Evolutionary conservation across 139 green algal species (phyloP).

Genomic region (Chlorella sp.): DNA sequence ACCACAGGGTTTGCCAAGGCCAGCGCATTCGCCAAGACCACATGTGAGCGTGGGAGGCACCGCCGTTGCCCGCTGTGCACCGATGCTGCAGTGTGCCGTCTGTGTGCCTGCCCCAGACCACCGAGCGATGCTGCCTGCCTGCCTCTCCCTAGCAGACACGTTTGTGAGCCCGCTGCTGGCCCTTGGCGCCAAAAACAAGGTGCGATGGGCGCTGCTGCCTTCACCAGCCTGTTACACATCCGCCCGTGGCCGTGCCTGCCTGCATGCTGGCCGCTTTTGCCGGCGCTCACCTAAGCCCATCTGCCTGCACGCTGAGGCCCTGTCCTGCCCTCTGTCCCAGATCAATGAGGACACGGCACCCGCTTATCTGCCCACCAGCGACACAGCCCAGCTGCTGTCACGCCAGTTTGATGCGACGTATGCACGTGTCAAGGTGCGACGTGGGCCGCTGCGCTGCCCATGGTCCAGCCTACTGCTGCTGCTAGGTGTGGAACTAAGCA

Average conservation of each 20-base stretch:
- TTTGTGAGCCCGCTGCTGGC: conserved; percentile 65
- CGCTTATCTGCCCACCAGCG: conserved; percentile 20
- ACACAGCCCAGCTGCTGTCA: conserved; percentile 47
- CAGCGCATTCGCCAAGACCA: conserved; percentile 18
- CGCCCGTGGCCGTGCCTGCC: neutral
- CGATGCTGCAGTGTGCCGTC: no score
- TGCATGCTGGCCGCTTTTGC: neutral
- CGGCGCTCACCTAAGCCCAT: neutral
- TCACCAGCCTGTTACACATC: no score
- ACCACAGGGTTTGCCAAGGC: conserved; percentile 35
- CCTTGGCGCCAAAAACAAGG: conserved; percentile 26
- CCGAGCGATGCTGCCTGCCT: no score
- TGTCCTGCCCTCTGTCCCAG: neutral
- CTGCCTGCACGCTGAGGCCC: neutral
- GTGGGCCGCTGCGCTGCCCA: neutral
- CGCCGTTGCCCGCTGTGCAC: no score
- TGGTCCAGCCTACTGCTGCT: no score
- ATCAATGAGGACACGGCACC: conserved; percentile 40
- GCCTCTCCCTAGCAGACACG: conserved; percentile 5
- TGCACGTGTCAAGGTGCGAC: conserved; percentile 38
- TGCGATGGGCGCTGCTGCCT: neutral
- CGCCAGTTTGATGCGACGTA: conserved; percentile 62
- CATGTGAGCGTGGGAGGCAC: conserved; percentile 28
- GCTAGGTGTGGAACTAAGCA: no score
- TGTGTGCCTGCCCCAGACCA: no score